These are phyloP conservation scores for Tetraselmis striata DNA, from an alignment of 139 green algal genomes.

Conservation along the genomic window DNA sequence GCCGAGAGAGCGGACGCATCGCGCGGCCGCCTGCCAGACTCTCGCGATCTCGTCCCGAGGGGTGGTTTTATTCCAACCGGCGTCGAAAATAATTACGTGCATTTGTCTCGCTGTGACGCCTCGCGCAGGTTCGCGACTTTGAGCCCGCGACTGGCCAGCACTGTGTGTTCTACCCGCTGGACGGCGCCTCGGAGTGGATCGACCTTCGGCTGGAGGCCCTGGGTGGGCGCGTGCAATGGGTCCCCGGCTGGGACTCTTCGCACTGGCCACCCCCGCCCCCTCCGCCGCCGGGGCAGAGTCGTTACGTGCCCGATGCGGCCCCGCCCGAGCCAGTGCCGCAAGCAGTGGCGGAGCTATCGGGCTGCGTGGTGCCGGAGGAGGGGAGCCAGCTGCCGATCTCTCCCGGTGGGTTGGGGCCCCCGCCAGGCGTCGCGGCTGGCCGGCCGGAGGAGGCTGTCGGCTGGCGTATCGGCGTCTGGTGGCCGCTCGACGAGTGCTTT, in stretches of 20 bases:
- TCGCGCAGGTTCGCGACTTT: conserved; percentile 28
- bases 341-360: not conserved
- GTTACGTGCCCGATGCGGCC: not conserved
- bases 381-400: not conserved
- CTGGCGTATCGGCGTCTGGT: conserved; percentile 32
- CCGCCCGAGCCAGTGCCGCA: too few relatives aligned
- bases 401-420: too few relatives aligned
- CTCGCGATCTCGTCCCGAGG: too few relatives aligned
- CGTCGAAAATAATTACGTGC: too few relatives aligned
- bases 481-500: conserved; percentile 20
- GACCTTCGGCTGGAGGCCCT: conserved; percentile 36
- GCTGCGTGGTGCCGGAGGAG: not conserved
- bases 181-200: conserved; percentile 37
- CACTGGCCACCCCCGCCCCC: conserved; percentile 29
- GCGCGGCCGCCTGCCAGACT: too few relatives aligned
- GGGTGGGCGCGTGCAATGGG: conserved; percentile 44
- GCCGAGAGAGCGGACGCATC: too few relatives aligned
- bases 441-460: conserved; percentile 7
- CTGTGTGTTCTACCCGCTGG: conserved; percentile 54
- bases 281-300: not conserved
- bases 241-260: conserved; percentile 24
- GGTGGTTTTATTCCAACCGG: too few relatives aligned
- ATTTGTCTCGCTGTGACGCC: not conserved
- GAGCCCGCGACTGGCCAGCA: conserved; percentile 27
- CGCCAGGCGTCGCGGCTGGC: not conserved